A percentile compares a stretch with the other conserved stretches of the same genome.
Evolutionary conservation across 208 protist species (phyloP).

Genomic region (Tetramitus jugosus): DNA sequence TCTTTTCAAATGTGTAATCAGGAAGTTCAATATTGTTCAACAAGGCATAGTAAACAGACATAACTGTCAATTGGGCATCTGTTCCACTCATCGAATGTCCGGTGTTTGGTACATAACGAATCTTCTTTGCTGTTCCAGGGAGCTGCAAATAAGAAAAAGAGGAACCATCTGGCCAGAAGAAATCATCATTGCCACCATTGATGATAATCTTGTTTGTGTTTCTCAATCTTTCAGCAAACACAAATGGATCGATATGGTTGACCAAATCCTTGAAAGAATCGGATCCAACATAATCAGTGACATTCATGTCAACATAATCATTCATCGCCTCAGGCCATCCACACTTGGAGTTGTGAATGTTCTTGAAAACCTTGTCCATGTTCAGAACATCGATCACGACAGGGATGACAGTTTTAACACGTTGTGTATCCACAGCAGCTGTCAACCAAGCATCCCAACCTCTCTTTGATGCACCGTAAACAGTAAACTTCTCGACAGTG

Average conservation of each 20-base stretch:
- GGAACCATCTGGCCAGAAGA: background rate
- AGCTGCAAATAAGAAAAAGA: background rate
- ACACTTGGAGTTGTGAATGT: background rate
- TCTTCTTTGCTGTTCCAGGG: background rate
- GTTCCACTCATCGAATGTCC: background rate
- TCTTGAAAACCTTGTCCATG: background rate
- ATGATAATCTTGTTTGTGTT: background rate
- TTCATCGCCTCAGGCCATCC: background rate
- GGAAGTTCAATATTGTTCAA: background rate
- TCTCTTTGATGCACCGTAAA: conserved; percentile 52
- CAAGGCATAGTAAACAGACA: background rate
- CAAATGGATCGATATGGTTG: background rate
- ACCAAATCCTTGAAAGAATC: background rate
- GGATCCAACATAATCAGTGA: background rate
- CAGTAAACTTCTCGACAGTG: conserved; percentile 36
- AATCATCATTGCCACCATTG: background rate
- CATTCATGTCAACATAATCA: background rate
- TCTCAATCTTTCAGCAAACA: background rate
- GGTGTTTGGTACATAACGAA: background rate
- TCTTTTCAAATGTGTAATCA: background rate
- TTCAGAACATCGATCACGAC: background rate
- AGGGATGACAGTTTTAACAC: background rate
- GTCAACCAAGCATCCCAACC: conserved; percentile 50
- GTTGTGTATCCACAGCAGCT: background rate
- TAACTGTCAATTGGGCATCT: background rate